Conservation (phyloP, 345 rosid genomes). For the Gossypium turneri region DNA sequence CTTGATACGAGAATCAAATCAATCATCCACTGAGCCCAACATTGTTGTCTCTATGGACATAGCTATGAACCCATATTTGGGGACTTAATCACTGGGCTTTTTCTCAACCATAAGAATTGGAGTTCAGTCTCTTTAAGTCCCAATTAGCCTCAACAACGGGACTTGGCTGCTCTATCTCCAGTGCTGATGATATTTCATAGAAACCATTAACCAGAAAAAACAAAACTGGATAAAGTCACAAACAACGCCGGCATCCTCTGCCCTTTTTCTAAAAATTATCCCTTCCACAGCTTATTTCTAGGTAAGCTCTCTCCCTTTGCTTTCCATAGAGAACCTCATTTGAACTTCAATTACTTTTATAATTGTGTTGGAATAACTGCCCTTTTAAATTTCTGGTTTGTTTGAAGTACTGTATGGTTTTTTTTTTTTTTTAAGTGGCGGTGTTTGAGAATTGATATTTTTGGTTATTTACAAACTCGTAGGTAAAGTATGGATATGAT, state of each 20-base stretch:
- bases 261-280: neutral
- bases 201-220: neutral
- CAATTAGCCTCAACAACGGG: neutral
- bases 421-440: neutral
- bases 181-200: neutral
- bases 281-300: neutral
- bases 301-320: conserved; percentile 16
- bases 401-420: neutral
- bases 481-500: conserved; percentile 46
- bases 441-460: neutral
- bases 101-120: neutral
- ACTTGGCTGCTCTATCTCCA: neutral
- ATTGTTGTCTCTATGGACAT: no score
- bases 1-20: no score
- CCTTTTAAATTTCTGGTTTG: neutral
- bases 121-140: neutral
- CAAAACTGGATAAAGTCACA: conserved; percentile 28
- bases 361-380: neutral
- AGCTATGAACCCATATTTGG: no score
- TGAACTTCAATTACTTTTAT: neutral
- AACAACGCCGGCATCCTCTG: neutral
- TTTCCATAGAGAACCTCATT: neutral
- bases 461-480: neutral
- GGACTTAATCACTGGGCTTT: no score
- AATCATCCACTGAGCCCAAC: no score